These are phyloP conservation scores for Paraurostyla sp. DNA, from an alignment of 73 alveolate genomes.

Conservation along the genomic window DNA sequence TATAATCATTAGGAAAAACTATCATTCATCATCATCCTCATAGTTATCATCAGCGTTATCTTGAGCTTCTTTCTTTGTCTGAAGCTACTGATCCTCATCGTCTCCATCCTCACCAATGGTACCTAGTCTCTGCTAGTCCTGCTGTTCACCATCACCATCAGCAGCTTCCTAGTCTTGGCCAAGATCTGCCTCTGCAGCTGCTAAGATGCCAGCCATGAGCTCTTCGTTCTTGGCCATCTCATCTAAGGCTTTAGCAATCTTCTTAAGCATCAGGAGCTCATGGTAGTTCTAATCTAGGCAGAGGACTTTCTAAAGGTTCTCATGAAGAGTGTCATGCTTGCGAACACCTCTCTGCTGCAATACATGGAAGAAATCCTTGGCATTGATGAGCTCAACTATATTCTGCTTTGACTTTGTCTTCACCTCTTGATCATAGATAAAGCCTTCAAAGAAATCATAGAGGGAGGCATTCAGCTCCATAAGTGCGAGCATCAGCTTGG, in stretches of 20 bases:
- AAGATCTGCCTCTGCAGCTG: constrained; percentile 4
- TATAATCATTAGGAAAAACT: too few species aligned
- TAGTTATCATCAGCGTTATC: too few species aligned
- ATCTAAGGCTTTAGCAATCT: constrained; percentile 56
- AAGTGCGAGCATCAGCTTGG: constrained; percentile 38
- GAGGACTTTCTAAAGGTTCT: constrained; percentile 37
- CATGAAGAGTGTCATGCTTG: constrained; percentile 1
- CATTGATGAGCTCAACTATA: constrained; percentile 57
- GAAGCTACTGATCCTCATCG: too few species aligned
- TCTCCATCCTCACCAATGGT: constrained; percentile 53
- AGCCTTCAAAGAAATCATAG: constrained; percentile 57
- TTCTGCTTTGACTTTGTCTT: constrained; percentile 64
- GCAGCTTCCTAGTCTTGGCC: neutral
- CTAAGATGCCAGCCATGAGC: constrained; percentile 28
- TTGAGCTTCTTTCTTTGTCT: too few species aligned
- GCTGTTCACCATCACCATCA: neutral
- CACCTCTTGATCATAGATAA: constrained; percentile 63
- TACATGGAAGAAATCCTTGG: constrained; percentile 69
- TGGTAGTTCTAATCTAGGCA: constrained; percentile 67
- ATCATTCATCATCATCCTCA: too few species aligned
- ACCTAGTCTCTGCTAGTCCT: neutral
- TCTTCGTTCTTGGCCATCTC: constrained; percentile 65
- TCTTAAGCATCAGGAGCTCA: constrained; percentile 57
- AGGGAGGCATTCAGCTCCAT: constrained; percentile 56
- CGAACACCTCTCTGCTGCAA: constrained; percentile 46